phyloP scores from a whole-genome alignment of 2,329 filamentous ascomycete genomes.

The Thelonectria discophora region DNA sequence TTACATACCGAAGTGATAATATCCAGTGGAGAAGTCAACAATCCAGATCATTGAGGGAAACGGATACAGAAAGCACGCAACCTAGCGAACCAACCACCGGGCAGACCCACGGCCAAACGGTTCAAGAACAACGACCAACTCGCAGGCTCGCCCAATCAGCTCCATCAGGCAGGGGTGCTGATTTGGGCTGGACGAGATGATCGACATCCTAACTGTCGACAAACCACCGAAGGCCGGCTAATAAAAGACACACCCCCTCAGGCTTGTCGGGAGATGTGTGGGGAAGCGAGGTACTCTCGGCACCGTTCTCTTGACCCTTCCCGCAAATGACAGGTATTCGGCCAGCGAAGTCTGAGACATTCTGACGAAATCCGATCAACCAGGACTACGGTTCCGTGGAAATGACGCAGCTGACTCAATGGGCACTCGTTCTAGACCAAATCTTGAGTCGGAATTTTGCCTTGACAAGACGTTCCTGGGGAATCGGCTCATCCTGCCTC shows the following conservation, averaged over 20 bases:
- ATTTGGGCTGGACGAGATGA: neutral
- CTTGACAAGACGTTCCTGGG: neutral
- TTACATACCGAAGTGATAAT: neutral
- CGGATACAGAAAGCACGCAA: neutral
- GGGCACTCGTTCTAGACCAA: neutral
- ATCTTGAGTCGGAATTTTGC: neutral
- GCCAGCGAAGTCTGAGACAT: conserved; percentile 9
- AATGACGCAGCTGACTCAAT: conserved; percentile 1
- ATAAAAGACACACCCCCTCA: neutral
- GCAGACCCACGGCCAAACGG: neutral
- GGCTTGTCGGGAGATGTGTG: conserved; percentile 1
- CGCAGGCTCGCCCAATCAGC: neutral
- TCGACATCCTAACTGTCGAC: conserved; percentile 2
- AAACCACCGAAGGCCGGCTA: neutral
- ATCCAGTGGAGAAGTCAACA: neutral
- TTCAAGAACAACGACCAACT: neutral
- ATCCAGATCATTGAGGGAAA: too few species aligned
- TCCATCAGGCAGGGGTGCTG: neutral
- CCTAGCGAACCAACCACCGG: neutral
- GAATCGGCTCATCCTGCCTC: neutral
- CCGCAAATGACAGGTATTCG: conserved; percentile 25
- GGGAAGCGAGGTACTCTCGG: neutral
- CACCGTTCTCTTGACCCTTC: conserved; percentile 5
- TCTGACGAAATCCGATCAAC: neutral
- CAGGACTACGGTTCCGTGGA: neutral